phyloP scores from a whole-genome alignment of 2,329 filamentous ascomycete genomes.

The Blumeriella jaapii region DNA sequence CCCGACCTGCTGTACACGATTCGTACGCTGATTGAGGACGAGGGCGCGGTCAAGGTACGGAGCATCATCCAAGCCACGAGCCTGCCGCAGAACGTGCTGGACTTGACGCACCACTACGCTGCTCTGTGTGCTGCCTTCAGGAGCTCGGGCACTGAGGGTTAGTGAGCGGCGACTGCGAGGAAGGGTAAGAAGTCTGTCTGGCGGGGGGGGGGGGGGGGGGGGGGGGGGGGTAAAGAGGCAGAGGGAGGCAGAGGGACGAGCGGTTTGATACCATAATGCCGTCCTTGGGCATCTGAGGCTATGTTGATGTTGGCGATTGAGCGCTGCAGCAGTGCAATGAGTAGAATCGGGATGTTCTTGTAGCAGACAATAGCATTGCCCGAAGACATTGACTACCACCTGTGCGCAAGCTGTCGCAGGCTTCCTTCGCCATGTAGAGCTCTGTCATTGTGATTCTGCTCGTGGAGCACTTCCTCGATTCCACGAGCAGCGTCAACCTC shows the following conservation, averaged over 20 bases:
- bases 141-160: constrained; percentile 56
- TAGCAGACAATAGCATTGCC: background rate
- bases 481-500: too few relatives aligned
- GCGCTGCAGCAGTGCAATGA: background rate
- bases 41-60: constrained; percentile 92
- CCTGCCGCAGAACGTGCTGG: constrained; percentile 82
- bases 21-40: constrained; percentile 88
- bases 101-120: constrained; percentile 93
- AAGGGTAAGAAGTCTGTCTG: background rate
- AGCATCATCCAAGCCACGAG: constrained; percentile 96
- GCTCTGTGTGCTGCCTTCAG: constrained; percentile 89
- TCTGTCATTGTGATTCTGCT: too few relatives aligned
- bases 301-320: background rate
- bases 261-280: background rate
- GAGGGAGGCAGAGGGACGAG: background rate
- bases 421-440: too few relatives aligned
- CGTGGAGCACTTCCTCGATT: too few relatives aligned
- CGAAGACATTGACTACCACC: background rate
- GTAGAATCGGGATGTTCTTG: background rate
- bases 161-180: background rate
- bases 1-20: constrained; percentile 80
- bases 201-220: background rate
- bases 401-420: too few relatives aligned
- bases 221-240: background rate
- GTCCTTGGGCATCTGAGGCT: background rate